Percentiles rank a stretch among this genome's conserved stretches.
Conservation (phyloP, 2,329 filamentous ascomycete species). For the Pseudogymnoascus sp. region DNA sequence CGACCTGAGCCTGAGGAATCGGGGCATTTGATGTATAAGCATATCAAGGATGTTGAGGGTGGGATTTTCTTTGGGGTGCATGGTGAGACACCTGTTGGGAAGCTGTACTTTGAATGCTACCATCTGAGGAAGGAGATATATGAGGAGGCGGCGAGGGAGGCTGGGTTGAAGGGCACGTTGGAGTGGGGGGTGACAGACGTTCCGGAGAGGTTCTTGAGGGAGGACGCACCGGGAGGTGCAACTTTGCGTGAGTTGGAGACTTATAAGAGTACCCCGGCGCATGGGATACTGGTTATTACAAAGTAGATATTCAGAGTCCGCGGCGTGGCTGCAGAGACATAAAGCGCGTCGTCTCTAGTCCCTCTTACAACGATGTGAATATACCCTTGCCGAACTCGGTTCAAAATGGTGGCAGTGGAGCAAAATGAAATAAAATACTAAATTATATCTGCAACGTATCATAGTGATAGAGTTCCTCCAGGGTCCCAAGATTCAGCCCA, state of each 20-base stretch:
- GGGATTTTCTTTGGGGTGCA: constrained; percentile 17
- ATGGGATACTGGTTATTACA: constrained; percentile 21
- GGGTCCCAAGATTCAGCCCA: background rate
- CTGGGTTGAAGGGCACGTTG: constrained; percentile 22
- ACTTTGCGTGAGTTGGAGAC: constrained; percentile 21
- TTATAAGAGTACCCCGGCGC: constrained; percentile 19
- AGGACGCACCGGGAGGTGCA: constrained; percentile 19
- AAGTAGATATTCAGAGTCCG: constrained; percentile 13
- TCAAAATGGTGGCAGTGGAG: background rate
- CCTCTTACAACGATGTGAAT: background rate
- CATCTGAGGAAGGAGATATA: constrained; percentile 25
- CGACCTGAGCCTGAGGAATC: constrained; percentile 15
- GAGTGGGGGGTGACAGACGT: constrained; percentile 22
- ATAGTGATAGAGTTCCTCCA: background rate
- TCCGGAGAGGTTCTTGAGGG: constrained; percentile 18
- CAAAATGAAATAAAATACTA: background rate
- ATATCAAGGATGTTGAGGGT: constrained; percentile 18
- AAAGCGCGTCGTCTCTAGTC: background rate
- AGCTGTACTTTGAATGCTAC: constrained; percentile 23
- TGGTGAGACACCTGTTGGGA: constrained; percentile 16
- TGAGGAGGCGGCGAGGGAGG: constrained; percentile 24
- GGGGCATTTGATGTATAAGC: constrained; percentile 15
- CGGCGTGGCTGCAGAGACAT: background rate
- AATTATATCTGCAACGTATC: background rate
- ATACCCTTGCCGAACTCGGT: background rate